These are phyloP conservation scores for Przewalskia tangutica DNA, from an alignment of 257 asterid genomes.

Conservation along the genomic window DNA sequence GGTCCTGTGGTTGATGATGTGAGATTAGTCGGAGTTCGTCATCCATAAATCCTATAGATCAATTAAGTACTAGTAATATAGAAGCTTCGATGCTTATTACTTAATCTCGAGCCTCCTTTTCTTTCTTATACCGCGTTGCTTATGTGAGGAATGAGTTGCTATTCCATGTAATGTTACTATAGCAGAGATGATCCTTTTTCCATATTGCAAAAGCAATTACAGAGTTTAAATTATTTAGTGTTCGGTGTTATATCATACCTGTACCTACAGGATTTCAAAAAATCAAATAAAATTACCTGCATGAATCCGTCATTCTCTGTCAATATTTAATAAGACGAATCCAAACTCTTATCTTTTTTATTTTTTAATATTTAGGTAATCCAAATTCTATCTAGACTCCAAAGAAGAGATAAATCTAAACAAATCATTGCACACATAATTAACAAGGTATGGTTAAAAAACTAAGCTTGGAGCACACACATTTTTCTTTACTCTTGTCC, in stretches of 20 bases:
- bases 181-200: background rate
- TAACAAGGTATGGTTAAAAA: background rate
- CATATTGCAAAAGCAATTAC: conserved; percentile 1
- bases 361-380: background rate
- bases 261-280: background rate
- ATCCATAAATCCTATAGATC: background rate
- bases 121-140: background rate
- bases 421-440: background rate
- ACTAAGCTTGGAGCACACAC: background rate
- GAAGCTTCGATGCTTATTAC: background rate
- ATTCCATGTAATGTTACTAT: background rate
- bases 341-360: background rate
- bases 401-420: background rate
- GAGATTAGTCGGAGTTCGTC: conserved; percentile 34
- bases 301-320: background rate
- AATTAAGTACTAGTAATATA: background rate
- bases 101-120: background rate
- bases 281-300: background rate
- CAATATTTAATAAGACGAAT: background rate
- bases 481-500: background rate
- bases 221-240: background rate
- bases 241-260: background rate
- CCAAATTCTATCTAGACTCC: background rate
- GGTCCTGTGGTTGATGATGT: conserved; percentile 85
- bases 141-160: background rate